These are phyloP conservation scores for Lactarius psammicola DNA, from an alignment of 768 basidiomycete species.

Conservation along the genomic window DNA sequence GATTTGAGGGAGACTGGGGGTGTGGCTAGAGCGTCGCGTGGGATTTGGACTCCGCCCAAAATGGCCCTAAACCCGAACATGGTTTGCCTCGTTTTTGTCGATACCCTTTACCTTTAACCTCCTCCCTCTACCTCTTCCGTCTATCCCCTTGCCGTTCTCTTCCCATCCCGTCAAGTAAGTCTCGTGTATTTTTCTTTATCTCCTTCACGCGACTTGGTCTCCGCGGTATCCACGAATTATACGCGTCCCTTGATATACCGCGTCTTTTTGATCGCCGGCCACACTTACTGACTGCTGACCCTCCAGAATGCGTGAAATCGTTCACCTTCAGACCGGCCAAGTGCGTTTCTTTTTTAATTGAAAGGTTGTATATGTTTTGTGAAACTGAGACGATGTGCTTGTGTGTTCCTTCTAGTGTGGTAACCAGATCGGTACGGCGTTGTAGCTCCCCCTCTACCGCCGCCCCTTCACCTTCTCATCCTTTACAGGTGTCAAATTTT, in stretches of 20 bases:
- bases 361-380: constrained; percentile 9
- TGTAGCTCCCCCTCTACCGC: constrained; percentile 10
- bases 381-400: constrained; percentile 34
- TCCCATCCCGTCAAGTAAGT: constrained; percentile 27
- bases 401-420: constrained; percentile 66
- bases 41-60: constrained; percentile 25
- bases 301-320: constrained; percentile 95
- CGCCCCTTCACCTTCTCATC: constrained; percentile 23
- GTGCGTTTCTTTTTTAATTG: constrained; percentile 44
- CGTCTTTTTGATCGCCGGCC: constrained; percentile 11
- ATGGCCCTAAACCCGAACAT: constrained; percentile 27
- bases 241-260: constrained; percentile 11
- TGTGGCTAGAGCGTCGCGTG: constrained; percentile 12
- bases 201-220: not conserved
- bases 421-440: constrained; percentile 92
- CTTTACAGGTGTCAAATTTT: constrained; percentile 81
- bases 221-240: not conserved
- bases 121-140: constrained; percentile 23
- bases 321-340: constrained; percentile 99
- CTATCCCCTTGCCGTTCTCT: constrained; percentile 21
- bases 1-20: not conserved
- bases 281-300: constrained; percentile 23
- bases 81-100: constrained; percentile 27
- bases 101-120: constrained; percentile 25
- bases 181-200: not conserved